Percentiles rank a stretch among this genome's conserved stretches.
phyloP scores from a whole-genome alignment of 2,329 filamentous ascomycete species.

The Aspergillus novofumigatus region DNA sequence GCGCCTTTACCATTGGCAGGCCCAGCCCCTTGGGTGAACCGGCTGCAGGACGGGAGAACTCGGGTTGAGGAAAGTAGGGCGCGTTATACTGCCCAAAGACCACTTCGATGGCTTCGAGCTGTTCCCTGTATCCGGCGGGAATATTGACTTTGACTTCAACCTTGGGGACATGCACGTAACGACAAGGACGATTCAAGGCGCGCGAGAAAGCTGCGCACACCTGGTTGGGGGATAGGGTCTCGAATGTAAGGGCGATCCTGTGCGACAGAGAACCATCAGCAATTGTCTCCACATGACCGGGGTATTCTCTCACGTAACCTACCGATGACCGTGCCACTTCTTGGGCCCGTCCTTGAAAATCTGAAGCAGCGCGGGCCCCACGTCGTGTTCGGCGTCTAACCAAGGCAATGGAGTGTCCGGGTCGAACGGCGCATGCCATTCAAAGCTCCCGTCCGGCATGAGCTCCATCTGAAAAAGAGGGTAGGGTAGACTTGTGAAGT shows the following conservation, averaged over 20 bases:
- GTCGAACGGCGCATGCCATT: conserved; percentile 92
- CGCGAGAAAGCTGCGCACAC: conserved; percentile 75
- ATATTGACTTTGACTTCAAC: conserved; percentile 84
- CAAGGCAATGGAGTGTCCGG: conserved; percentile 85
- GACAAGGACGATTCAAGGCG: conserved; percentile 72
- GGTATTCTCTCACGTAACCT: conserved; percentile 25
- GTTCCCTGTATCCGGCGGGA: conserved; percentile 81
- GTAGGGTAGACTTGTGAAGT: conserved; percentile 89
- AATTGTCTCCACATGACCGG: neutral
- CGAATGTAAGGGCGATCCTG: conserved; percentile 85
- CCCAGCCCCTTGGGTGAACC: conserved; percentile 36
- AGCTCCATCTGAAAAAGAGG: conserved; percentile 95
- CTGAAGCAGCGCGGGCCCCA: conserved; percentile 85
- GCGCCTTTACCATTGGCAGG: conserved; percentile 38
- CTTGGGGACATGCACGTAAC: conserved; percentile 66
- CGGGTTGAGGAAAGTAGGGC: conserved; percentile 61
- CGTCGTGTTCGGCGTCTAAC: conserved; percentile 94
- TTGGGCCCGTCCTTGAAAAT: conserved; percentile 88
- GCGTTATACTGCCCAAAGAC: conserved; percentile 57
- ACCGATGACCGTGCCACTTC: conserved; percentile 76
- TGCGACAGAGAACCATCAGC: conserved; percentile 10
- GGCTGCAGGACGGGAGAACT: conserved; percentile 43
- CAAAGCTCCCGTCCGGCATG: conserved; percentile 76
- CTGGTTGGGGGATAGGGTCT: conserved; percentile 78
- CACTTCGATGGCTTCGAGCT: conserved; percentile 65